Evolutionary conservation across 768 basidiomycete genomes (phyloP), one percentile per base, ranked within the genome.

Genomic region (Xerocomellus intermedius): DNA sequence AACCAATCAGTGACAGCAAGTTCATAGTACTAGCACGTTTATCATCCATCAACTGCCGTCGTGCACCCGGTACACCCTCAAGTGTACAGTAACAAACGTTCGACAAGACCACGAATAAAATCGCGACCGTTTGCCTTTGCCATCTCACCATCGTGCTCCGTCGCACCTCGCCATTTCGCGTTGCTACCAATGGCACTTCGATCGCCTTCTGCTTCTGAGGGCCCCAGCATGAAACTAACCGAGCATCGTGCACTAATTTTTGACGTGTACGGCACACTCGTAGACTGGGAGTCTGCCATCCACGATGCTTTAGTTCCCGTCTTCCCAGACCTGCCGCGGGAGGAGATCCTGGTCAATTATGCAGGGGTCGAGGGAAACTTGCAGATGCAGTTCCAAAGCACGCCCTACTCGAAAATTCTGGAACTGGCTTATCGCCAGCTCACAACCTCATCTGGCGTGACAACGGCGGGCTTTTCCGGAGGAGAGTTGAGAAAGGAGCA

Each of bases 261-360:
- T 64, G 89, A 92, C 59, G 85, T 87, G 56, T 91, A 90, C 58
- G 89, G 85, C 4, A 91, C 89, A 1, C 80, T 91, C 47, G 72
- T 82, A 42, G 85, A 91, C 67, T 91, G 89, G 89, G 88, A 91
- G 69, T 76, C 79, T 6, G 85, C 86, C 16, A 78, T 91, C 48
- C 80, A 79, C 69, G 65, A 74, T 13, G 79, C 74, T 1, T 74
- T 91, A 30, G 28, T n/a, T n/a, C 22, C 54, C 13, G 22, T 62
- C 36, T 70, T 63, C 24, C 64, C 66, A 26, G 50, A 61, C 28
- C 39, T 48, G 30, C 8, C 57, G 2, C 63, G 57, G 35, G 38
- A 61, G 26, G 81, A 85, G 37, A 79, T 79, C 0, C 69, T 89
- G 22, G 61, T 69, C 19, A 79, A 80, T 1, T 88, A 82, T 60